phyloP scores from a whole-genome alignment of 306 rosid genomes.

The Comarum palustre region DNA sequence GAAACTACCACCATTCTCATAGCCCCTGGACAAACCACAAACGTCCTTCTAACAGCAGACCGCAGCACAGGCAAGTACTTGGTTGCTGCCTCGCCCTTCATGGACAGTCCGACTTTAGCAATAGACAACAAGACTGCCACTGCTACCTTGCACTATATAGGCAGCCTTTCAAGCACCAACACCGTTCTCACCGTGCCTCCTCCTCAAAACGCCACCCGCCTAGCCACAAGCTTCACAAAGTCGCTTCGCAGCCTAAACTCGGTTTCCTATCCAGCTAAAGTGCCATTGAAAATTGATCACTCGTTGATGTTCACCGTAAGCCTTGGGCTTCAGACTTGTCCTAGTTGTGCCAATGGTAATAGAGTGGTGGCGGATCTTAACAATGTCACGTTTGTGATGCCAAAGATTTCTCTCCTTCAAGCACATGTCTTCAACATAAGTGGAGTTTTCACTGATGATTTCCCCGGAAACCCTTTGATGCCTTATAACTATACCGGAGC shows the following conservation, averaged over 20 bases:
- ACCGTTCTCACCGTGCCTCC: constrained; percentile 55
- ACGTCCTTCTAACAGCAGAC: constrained; percentile 53
- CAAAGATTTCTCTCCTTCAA: constrained; percentile 63
- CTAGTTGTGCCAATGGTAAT: constrained; percentile 48
- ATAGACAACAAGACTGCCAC: constrained; percentile 63
- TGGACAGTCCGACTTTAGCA: constrained; percentile 54
- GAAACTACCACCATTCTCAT: constrained; percentile 58
- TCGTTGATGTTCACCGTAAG: constrained; percentile 70
- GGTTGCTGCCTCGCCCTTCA: constrained; percentile 66
- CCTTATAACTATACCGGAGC: constrained; percentile 58
- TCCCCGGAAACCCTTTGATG: constrained; percentile 55
- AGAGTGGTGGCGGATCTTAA: constrained; percentile 67
- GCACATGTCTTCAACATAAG: constrained; percentile 74
- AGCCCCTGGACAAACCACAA: constrained; percentile 89
- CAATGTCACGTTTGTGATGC: constrained; percentile 79
- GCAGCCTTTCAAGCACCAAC: constrained; percentile 35
- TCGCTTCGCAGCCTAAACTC: constrained; percentile 71
- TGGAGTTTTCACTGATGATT: constrained; percentile 77
- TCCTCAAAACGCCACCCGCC: constrained; percentile 51
- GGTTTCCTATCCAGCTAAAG: constrained; percentile 50
- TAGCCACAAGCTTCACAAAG: constrained; percentile 46
- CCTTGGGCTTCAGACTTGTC: constrained; percentile 68
- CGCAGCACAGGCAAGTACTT: constrained; percentile 46
- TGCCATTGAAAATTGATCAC: constrained; percentile 64
- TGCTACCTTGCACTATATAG: constrained; percentile 57